Base-by-base conservation (phyloP, 352 stramenopile genomes). In the Globisporangium alternatum region DNA sequence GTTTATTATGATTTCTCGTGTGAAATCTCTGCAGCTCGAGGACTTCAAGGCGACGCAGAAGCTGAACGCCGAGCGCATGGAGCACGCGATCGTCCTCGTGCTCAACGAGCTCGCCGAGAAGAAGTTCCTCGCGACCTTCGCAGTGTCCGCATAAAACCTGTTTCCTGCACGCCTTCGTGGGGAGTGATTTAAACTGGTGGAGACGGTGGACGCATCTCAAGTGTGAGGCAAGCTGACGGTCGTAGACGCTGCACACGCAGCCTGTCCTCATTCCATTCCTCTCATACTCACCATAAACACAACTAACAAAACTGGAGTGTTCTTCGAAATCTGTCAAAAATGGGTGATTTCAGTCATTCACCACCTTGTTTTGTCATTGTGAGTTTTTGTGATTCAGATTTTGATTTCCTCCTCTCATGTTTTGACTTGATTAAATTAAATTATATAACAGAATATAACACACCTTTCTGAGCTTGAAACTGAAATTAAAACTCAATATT, bases 31-130 rank as follows among this genome's bases (percentile, higher is more conserved):
- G 41, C 62, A 67, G 62, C 72, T 91, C 22, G 83, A 91, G 35
- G 77, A 80, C 22, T 96, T 96, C 70, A 89, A 95, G 64, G 57
- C 74, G 17, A 80, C 80, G 30, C 88, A 96, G 60, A 90, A 92
- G 67, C 62, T 72, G 21, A 96, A 96, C 60, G 69, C 75, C 22
- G 69, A 79, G 51, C 67, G 65, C 35, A 91, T 95, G 75, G 86
- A 96, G 66, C 49, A 65, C 30, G 84, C 84, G 19, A 74, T 93
- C 39, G 71, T 75, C 43, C 65, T 72, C 47, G 79, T 92, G 64
- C 71, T 95, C 47, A 67, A 80, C 63, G 71, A 87, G 21, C 70
- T 93, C 21, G 67, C 72, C 0, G 49, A 61, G 19, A 70, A 56
- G 19, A 69, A 81, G 47, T 59, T 68, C 47, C 60, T 86, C 35